Evolutionary conservation across 2,329 filamentous ascomycete species (phyloP).

Genomic region (Zymoseptoria pseudotritici): DNA sequence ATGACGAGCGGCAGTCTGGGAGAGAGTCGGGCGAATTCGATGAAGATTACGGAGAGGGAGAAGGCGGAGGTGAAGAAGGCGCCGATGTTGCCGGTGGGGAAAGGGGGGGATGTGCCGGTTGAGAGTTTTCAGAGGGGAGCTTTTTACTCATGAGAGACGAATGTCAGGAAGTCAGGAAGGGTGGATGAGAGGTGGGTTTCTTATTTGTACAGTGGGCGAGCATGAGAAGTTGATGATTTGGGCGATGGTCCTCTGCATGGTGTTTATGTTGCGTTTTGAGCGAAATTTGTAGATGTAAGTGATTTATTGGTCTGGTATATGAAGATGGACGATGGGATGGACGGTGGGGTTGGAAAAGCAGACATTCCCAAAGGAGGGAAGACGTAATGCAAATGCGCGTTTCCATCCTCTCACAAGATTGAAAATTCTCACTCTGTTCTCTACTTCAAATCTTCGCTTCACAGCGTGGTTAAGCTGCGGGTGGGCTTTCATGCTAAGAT

Average conservation of each 20-base stretch:
- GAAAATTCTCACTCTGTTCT: no score
- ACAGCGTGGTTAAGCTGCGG: no score
- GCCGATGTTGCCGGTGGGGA: slow-evolving; percentile 48
- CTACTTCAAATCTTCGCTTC: no score
- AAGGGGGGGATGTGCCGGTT: slow-evolving; percentile 56
- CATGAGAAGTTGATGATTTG: not conserved
- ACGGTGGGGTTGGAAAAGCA: no score
- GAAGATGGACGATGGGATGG: no score
- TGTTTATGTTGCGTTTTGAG: not conserved
- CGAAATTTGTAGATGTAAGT: no score
- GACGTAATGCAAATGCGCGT: no score
- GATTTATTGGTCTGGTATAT: no score
- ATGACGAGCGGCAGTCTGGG: slow-evolving; percentile 41
- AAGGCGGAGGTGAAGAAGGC: slow-evolving; percentile 24
- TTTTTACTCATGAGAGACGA: slow-evolving; percentile 48
- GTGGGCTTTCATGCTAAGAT: no score
- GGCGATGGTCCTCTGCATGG: no score
- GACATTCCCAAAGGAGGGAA: no score
- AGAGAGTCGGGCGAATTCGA: slow-evolving; percentile 35
- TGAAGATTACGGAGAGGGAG: slow-evolving; percentile 40
- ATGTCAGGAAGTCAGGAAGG: not conserved
- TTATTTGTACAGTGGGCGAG: not conserved
- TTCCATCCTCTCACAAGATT: no score
- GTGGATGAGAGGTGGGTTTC: not conserved
- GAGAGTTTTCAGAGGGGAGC: slow-evolving; percentile 66